These are phyloP conservation scores for Calophaca sinica DNA, from an alignment of 306 rosid genomes.

Conservation along the genomic window DNA sequence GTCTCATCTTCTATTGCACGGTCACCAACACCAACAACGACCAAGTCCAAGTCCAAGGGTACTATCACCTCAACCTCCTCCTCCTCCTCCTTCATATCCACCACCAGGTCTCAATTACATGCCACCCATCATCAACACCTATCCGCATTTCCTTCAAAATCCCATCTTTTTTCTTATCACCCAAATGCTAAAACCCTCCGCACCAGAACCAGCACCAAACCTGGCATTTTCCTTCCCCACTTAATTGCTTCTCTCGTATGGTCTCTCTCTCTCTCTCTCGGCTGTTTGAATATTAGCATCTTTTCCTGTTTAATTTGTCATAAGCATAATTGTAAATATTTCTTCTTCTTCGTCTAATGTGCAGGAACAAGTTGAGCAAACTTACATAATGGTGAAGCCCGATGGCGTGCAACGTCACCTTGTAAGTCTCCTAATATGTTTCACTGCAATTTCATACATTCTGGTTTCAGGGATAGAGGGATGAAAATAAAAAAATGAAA, in stretches of 20 bases:
- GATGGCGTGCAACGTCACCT: constrained; percentile 99
- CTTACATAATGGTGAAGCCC: constrained; percentile 97
- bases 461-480: constrained; percentile 13
- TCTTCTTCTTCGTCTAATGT: no score
- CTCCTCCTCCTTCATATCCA: neutral
- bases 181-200: constrained; percentile 46
- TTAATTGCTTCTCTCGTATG: constrained; percentile 83
- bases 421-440: constrained; percentile 53
- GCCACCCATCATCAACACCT: constrained; percentile 52
- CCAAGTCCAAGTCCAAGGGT: neutral
- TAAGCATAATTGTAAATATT: constrained; percentile 8
- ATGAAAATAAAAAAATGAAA: neutral
- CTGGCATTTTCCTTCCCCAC: constrained; percentile 79
- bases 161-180: constrained; percentile 61
- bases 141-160: constrained; percentile 74
- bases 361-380: constrained; percentile 89
- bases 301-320: constrained; percentile 20
- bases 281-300: constrained; percentile 1
- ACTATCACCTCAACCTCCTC: constrained; percentile 37
- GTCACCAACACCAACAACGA: constrained; percentile 27
- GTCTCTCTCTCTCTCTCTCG: neutral
- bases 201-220: constrained; percentile 44
- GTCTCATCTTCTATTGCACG: constrained; percentile 56
- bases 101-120: constrained; percentile 34
- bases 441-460: constrained; percentile 23